Percentiles rank a stretch among this genome's conserved stretches.
These are phyloP conservation scores for Coriaria nepalensis DNA, from an alignment of 306 rosid species.

Conservation along the genomic window DNA sequence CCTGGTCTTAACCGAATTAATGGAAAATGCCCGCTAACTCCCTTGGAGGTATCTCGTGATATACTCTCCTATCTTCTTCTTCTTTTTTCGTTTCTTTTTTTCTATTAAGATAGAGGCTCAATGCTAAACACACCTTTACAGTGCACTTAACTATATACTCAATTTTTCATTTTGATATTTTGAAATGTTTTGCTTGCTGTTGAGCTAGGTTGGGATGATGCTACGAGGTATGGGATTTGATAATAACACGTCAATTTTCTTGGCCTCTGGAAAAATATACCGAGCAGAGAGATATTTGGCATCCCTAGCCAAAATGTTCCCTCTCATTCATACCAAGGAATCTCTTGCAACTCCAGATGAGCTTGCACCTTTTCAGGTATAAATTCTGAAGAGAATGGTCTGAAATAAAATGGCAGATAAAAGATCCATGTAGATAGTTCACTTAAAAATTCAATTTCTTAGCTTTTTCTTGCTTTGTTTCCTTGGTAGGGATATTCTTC, in stretches of 20 bases:
- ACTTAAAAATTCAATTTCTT: not conserved
- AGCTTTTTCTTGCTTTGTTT: not conserved
- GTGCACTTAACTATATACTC: too few relatives aligned
- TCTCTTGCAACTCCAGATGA: conserved; percentile 73
- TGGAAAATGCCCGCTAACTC: conserved; percentile 93
- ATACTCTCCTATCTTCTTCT: not conserved
- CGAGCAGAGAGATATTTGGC: conserved; percentile 57
- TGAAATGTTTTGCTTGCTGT: conserved; percentile 14
- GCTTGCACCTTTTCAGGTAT: conserved; percentile 76
- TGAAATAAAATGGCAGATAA: conserved; percentile 4
- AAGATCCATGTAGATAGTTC: too few relatives aligned
- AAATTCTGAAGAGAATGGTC: not conserved
- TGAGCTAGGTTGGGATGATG: conserved; percentile 78
- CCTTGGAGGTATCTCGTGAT: conserved; percentile 51
- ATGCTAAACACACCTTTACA: too few relatives aligned
- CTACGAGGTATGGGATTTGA: conserved; percentile 89
- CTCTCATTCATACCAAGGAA: conserved; percentile 78
- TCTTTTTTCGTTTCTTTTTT: not conserved
- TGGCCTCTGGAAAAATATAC: conserved; percentile 89
- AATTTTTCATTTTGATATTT: too few relatives aligned
- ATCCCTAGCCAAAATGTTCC: conserved; percentile 70
- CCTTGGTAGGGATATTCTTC: conserved; percentile 70
- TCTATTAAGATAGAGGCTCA: too few relatives aligned
- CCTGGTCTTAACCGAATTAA: conserved; percentile 66
- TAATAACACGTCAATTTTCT: conserved; percentile 64